phyloP scores from a whole-genome alignment of 2,329 filamentous ascomycete species.

The Ascosphaera pollenicola region DNA sequence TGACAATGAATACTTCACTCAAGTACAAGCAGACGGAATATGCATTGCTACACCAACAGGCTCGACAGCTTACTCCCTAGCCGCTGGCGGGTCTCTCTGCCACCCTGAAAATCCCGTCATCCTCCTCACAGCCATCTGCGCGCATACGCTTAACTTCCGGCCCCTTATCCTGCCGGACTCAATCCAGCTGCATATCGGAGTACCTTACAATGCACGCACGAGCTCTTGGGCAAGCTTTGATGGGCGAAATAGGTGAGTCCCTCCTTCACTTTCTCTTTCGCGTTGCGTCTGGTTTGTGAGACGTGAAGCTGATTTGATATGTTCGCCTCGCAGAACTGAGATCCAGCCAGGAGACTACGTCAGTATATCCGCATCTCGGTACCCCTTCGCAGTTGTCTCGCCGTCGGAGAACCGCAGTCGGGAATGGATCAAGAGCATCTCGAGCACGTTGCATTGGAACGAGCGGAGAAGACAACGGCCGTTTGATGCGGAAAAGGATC shows the following conservation, averaged over 20 bases:
- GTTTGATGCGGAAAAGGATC: neutral
- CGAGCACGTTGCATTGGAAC: constrained; percentile 29
- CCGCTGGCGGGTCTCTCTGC: constrained; percentile 76
- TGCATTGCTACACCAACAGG: constrained; percentile 86
- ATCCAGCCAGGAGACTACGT: constrained; percentile 28
- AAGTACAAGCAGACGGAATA: constrained; percentile 87
- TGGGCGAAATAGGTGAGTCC: constrained; percentile 51
- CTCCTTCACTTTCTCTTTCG: neutral
- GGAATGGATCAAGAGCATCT: constrained; percentile 29
- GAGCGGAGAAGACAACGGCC: constrained; percentile 24
- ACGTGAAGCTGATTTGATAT: neutral
- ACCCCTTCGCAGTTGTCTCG: constrained; percentile 28
- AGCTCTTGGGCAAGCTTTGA: constrained; percentile 54
- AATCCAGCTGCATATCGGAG: constrained; percentile 75
- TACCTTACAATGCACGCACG: constrained; percentile 85
- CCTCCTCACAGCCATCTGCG: constrained; percentile 83
- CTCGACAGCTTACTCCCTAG: constrained; percentile 88
- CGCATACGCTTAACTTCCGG: constrained; percentile 75
- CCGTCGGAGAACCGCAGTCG: constrained; percentile 22
- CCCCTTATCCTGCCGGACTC: constrained; percentile 87
- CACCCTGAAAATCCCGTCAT: constrained; percentile 79
- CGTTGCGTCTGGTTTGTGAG: neutral
- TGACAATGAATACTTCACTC: constrained; percentile 72
- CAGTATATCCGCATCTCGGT: constrained; percentile 28
- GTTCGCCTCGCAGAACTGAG: constrained; percentile 17